Evolutionary conservation across 257 asterid species (phyloP), one percentile per base, ranked within the genome.

Genomic region (Linaria vulgaris): DNA sequence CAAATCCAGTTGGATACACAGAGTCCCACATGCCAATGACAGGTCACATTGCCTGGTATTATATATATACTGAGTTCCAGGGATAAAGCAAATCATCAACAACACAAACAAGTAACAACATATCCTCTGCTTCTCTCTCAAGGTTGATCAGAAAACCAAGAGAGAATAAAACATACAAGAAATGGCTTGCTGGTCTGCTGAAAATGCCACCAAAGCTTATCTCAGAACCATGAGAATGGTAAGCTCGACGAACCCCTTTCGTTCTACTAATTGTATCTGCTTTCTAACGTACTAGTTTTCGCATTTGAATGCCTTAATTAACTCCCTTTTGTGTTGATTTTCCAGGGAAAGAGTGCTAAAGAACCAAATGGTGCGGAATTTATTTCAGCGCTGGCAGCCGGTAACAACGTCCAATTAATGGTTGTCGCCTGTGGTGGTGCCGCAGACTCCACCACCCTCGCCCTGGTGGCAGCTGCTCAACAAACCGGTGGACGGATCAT

Each of bases 141-240:
- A 53, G 9, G 37, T 45, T 62, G 37, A 23, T 6, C 49, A 55
- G 6, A 37, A 37, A 69, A 7, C 21, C 23, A 48, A 56, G 24
- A 46, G 57, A 25, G 22, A 56, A 10, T 53, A 25, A 16, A 68
- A 38, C 0, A 13, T 0, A 51, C 39, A 38, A 70, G 3, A 60
- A 66, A 86, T 83, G 96, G 80, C 84, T 73, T 73, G 72, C 81
- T 89, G 96, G 96, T 89, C 96, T 64, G 94, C 96, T 66, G 95
- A 89, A 81, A 89, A 89, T 62, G 95, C 95, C 80, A 84, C 96
- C 57, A 84, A 84, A 19, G 96, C 96, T 9, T 89, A 79, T 71
- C 85, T 89, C 59, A 82, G 78, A 73, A 81, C 95, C 64, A 80
- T 89, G 89, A 86, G 74, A 76, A 79, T 88, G 90, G 95, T 82